These are phyloP conservation scores for Triticum timopheevii DNA, from an alignment of 176 grass and related monocot genomes.

Conservation along the genomic window DNA sequence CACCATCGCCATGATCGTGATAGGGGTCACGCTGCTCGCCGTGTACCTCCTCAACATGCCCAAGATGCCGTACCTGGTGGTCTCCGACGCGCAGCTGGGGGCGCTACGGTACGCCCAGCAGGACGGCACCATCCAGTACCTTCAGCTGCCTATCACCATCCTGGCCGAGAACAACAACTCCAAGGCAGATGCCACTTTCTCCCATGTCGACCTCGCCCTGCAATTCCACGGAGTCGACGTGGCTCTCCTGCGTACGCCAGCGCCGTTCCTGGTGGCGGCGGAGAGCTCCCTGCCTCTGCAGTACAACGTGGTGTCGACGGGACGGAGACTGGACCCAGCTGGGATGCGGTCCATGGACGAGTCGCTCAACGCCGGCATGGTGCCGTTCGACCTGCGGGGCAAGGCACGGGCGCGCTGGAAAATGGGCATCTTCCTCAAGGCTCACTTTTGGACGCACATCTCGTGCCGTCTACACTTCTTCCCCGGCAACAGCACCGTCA, in stretches of 20 bases:
- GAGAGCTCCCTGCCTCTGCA: constrained; percentile 43
- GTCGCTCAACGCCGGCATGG: constrained; percentile 41
- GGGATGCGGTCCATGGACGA: constrained; percentile 39
- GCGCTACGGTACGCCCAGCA: constrained; percentile 35
- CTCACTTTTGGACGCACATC: constrained; percentile 43
- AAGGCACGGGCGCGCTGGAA: constrained; percentile 54
- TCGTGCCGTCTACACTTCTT: constrained; percentile 51
- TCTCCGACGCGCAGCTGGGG: constrained; percentile 44
- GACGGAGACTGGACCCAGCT: constrained; percentile 23
- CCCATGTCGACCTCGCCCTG: constrained; percentile 23
- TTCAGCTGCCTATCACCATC: constrained; percentile 34
- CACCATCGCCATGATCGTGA: constrained; percentile 32
- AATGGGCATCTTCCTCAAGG: constrained; percentile 47
- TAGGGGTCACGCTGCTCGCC: constrained; percentile 34
- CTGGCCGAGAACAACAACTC: constrained; percentile 56
- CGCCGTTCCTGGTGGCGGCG: constrained; percentile 37
- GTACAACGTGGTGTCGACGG: constrained; percentile 33
- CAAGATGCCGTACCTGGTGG: constrained; percentile 47
- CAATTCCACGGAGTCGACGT: constrained; percentile 33
- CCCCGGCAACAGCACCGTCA: constrained; percentile 41
- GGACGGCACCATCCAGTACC: constrained; percentile 34
- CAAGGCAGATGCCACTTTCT: constrained; percentile 48
- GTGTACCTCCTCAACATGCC: constrained; percentile 52
- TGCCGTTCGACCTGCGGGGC: constrained; percentile 50
- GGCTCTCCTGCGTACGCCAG: constrained; percentile 32